phyloP scores from a whole-genome alignment of 371 early-diverging fungal genomes.

The Rhizopus sp. region DNA sequence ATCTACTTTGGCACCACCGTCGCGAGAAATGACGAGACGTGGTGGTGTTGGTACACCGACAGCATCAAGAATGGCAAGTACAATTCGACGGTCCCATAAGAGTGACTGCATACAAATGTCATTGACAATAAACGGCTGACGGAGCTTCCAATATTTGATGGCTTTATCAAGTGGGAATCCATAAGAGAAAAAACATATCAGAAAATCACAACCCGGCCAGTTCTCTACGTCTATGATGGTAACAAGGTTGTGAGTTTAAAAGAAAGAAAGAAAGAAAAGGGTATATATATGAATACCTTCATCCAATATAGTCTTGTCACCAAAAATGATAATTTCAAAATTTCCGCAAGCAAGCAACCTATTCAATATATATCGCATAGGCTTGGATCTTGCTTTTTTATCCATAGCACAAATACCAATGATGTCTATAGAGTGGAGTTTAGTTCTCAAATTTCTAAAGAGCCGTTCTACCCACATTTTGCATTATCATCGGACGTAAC shows the following conservation, averaged over 20 bases:
- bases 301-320: slow-evolving; percentile 95
- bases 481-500: not conserved
- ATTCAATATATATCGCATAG: slow-evolving; percentile 94
- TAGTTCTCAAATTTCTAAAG: no score
- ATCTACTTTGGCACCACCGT: slow-evolving; percentile 66
- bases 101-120: slow-evolving; percentile 89
- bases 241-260: not conserved
- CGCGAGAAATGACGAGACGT: slow-evolving; percentile 78
- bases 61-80: slow-evolving; percentile 81
- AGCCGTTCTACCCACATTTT: no score
- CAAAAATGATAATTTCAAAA: slow-evolving; percentile 90
- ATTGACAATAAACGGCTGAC: slow-evolving; percentile 90
- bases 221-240: slow-evolving; percentile 64
- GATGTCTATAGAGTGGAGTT: slow-evolving; percentile 45
- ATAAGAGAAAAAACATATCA: slow-evolving; percentile 94
- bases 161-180: slow-evolving; percentile 97
- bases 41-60: slow-evolving; percentile 87
- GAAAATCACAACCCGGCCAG: slow-evolving; percentile 97
- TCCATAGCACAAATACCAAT: slow-evolving; percentile 95
- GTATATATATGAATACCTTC: slow-evolving; percentile 62
- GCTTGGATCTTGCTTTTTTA: slow-evolving; percentile 92
- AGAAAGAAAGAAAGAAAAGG: slow-evolving; percentile 10
- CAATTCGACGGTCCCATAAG: slow-evolving; percentile 92
- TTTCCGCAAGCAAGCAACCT: slow-evolving; percentile 73
- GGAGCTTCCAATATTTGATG: slow-evolving; percentile 81